Evolutionary conservation across 2,329 filamentous ascomycete species (phyloP).

Genomic region (Ceratocystis diversiconidia): DNA sequence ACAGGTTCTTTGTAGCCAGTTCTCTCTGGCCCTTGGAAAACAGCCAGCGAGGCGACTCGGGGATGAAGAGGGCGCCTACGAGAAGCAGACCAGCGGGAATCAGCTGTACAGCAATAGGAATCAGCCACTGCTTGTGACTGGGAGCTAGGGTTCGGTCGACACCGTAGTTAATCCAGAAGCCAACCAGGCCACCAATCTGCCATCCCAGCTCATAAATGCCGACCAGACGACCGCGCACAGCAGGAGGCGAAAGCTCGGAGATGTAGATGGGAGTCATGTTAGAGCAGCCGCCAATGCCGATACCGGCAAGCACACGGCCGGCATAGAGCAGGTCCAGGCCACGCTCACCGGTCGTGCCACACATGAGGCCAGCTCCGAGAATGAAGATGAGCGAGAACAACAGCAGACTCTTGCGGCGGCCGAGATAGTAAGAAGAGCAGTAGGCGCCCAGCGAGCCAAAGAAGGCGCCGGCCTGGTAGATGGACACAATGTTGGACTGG

Average conservation of each 20-base stretch:
- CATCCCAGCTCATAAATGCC: conserved; percentile 54
- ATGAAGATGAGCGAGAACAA: conserved; percentile 50
- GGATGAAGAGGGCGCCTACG: conserved; percentile 47
- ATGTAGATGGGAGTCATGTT: conserved; percentile 52
- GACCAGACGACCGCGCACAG: conserved; percentile 49
- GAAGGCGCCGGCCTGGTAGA: conserved; percentile 68
- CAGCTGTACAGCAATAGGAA: conserved; percentile 50
- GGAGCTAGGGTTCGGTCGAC: conserved; percentile 55
- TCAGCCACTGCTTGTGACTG: conserved; percentile 57
- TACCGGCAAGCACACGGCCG: conserved; percentile 47
- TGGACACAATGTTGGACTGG: conserved; percentile 63
- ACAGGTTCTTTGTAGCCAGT: conserved; percentile 42
- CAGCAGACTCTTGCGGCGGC: conserved; percentile 50
- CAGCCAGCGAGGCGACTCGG: conserved; percentile 56
- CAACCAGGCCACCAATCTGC: conserved; percentile 48
- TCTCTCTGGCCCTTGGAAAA: conserved; percentile 47
- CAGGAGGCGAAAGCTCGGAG: conserved; percentile 45
- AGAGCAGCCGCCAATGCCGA: conserved; percentile 49
- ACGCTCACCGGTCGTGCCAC: conserved; percentile 39
- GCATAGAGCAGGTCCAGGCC: conserved; percentile 51
- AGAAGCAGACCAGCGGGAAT: conserved; percentile 51
- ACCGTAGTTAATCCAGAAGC: conserved; percentile 54
- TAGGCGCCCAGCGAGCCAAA: conserved; percentile 64
- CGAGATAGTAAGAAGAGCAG: conserved; percentile 49
- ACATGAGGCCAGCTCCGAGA: conserved; percentile 48